Evolutionary conservation across 257 asterid genomes (phyloP), one percentile per base, ranked within the genome.

Genomic region (Paraleonurus japonicus): DNA sequence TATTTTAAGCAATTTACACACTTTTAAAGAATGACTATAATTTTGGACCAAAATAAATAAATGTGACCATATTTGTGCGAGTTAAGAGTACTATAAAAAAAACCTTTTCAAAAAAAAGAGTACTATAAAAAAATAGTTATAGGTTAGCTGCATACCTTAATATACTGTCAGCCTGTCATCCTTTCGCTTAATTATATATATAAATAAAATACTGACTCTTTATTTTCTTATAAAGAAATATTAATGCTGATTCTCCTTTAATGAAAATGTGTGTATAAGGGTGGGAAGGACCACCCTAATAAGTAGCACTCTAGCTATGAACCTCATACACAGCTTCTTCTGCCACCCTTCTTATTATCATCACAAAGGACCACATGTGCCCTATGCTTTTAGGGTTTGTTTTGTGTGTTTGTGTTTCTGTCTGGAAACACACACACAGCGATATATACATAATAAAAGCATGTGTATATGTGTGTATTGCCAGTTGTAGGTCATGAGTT

Each of bases 241-340:
- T 43, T 39, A 39, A 39, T 39, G 15, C 11, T 39, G 51, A 43
- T 43, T 43, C 19, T 43, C 1, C 19, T n/a, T 43, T 43, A 43
- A 43, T 43, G 50, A 43, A 13, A 43, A 8, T 41, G 48, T 43
- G 51, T 13, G 17, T 37, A 43, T 43, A n/a, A 43, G 58, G 58
- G 47, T 73, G 53, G 19, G 32, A 22, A 70, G 80, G 83, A 79
- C 83, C 83, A 79, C 77, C 47, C 83, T 79, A 79, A 15, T 19
- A 58, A 57, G 62, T 41, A 41, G 17, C 51, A 19, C 7, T 16
- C 69, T 51, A 73, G 43, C 12, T 35, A 35, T 8, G 33, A 50
- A 63, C 71, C 77, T 58, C 59, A 48, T 7, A 37, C 45, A 55
- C 47, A 71, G 15, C 69, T 22, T 59, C 73, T 78, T 53, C 76